Conservation (phyloP, 495 filamentous ascomycete species). For the Staphylotrichum longicolle region DNA sequence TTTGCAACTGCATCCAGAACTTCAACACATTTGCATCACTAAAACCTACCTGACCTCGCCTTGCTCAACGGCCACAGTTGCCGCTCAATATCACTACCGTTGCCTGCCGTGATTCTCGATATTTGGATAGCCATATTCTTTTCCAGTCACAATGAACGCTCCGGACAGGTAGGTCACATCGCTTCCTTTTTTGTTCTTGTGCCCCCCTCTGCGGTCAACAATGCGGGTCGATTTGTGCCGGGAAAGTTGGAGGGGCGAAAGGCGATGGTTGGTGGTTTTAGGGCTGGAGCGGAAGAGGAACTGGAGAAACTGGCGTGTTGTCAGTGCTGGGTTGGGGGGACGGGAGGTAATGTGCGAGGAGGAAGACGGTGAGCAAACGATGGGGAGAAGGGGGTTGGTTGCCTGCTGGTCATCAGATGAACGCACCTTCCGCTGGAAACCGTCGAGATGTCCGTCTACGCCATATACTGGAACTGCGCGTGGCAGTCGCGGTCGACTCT, state of each 20-base stretch:
- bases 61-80: background rate
- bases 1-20: background rate
- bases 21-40: background rate
- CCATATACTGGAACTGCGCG: too few relatives aligned
- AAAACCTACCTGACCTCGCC: background rate
- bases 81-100: background rate
- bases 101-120: background rate
- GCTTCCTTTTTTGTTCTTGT: background rate
- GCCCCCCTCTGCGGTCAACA: background rate
- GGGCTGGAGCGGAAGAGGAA: too few relatives aligned
- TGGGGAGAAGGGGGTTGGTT: too few relatives aligned
- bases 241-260: background rate
- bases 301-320: too few relatives aligned
- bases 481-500: too few relatives aligned
- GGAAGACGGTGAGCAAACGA: background rate
- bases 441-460: background rate
- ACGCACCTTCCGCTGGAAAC: background rate
- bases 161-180: constrained; percentile 19
- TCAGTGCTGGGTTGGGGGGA: background rate
- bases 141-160: constrained; percentile 17
- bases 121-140: background rate
- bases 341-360: background rate
- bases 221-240: background rate
- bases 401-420: too few relatives aligned
- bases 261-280: background rate